phyloP scores from a whole-genome alignment of 106 monocot genomes.

The Xerophyta viscosa region DNA sequence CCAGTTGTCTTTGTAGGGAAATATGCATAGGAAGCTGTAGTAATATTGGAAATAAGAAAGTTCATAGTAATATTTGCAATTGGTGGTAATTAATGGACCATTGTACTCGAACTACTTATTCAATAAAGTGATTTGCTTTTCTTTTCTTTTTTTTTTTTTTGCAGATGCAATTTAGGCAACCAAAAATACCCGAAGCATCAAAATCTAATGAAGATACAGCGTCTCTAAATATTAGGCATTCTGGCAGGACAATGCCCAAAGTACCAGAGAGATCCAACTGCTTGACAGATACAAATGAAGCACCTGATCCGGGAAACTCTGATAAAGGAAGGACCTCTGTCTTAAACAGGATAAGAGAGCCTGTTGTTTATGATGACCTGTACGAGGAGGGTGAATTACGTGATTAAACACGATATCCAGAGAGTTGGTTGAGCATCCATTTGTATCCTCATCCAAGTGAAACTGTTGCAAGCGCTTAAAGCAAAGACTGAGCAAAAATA shows the following conservation, averaged over 20 bases:
- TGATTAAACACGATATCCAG: conserved; percentile 8
- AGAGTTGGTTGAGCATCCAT: too few relatives aligned
- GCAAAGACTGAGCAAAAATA: too few relatives aligned
- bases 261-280: conserved; percentile 4
- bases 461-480: too few relatives aligned
- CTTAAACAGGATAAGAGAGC: conserved; percentile 26
- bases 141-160: conserved; percentile 4
- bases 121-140: too few relatives aligned
- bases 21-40: too few relatives aligned
- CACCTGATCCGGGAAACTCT: background rate
- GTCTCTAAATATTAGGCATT: conserved; percentile 4
- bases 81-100: too few relatives aligned
- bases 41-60: too few relatives aligned
- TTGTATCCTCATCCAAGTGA: too few relatives aligned
- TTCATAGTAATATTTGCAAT: too few relatives aligned
- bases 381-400: conserved; percentile 45
- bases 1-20: too few relatives aligned
- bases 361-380: conserved; percentile 34
- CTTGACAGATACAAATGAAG: background rate
- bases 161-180: conserved; percentile 29
- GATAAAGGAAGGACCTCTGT: conserved; percentile 11
- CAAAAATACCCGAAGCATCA: conserved; percentile 2
- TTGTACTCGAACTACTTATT: too few relatives aligned
- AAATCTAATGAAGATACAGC: conserved; percentile 10
- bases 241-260: conserved; percentile 10